phyloP scores from a whole-genome alignment of 345 rosid genomes.

The Populus davidiana region DNA sequence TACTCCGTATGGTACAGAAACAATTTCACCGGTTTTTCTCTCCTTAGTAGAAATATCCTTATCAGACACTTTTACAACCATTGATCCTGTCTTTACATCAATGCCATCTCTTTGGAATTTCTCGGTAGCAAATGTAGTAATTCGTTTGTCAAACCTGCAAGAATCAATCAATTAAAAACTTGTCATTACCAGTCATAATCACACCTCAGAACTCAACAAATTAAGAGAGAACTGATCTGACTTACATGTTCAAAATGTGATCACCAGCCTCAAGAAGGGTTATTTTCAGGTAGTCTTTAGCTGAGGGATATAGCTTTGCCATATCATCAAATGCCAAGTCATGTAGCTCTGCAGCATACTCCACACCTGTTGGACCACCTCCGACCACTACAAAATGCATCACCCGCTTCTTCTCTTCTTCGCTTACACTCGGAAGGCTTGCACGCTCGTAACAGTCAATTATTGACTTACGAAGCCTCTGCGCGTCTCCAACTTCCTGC shows the following conservation, averaged over 20 bases:
- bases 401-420: slow-evolving; percentile 67
- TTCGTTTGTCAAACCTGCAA: slow-evolving; percentile 73
- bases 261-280: slow-evolving; percentile 83
- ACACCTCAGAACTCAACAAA: background rate
- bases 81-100: slow-evolving; percentile 58
- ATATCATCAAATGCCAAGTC: slow-evolving; percentile 66
- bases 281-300: slow-evolving; percentile 45
- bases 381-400: slow-evolving; percentile 85
- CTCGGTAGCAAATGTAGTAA: slow-evolving; percentile 55
- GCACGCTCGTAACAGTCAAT: slow-evolving; percentile 73
- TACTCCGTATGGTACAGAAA: slow-evolving; percentile 63
- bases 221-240: background rate
- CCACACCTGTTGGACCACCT: slow-evolving; percentile 88
- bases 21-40: slow-evolving; percentile 40
- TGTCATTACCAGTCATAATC: background rate
- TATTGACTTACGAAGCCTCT: slow-evolving; percentile 51
- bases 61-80: slow-evolving; percentile 60
- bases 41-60: slow-evolving; percentile 67
- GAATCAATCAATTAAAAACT: background rate
- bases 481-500: slow-evolving; percentile 81
- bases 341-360: slow-evolving; percentile 85
- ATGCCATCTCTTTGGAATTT: slow-evolving; percentile 74
- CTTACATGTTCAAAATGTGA: slow-evolving; percentile 74
- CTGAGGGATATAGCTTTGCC: slow-evolving; percentile 51
- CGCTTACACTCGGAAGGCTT: slow-evolving; percentile 56